phyloP scores from a whole-genome alignment of 2,329 filamentous ascomycete species.

The Trichoderma arundinaceum region DNA sequence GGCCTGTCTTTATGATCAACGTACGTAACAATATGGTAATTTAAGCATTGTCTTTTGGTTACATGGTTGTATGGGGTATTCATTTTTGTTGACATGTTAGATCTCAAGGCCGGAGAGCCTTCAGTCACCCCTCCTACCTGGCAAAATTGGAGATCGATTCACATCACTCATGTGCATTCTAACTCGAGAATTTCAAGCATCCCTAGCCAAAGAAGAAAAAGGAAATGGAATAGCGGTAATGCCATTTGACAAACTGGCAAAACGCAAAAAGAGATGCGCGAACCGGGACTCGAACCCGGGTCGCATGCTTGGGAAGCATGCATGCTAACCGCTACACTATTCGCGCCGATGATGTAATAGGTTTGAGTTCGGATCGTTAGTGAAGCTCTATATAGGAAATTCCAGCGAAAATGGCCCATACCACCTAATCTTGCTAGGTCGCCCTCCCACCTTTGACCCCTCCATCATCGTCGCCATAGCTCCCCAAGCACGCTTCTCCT shows the following conservation, averaged over 20 bases:
- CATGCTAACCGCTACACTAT: constrained; percentile 50
- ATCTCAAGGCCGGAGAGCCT: not conserved
- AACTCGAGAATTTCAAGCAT: not conserved
- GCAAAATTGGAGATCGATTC: not conserved
- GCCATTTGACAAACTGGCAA: not conserved
- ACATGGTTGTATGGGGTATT: not conserved
- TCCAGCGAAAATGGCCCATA: not conserved
- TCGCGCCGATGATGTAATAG: constrained; percentile 37
- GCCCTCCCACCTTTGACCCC: constrained; percentile 23
- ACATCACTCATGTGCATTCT: too few species aligned
- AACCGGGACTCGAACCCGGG: constrained; percentile 47
- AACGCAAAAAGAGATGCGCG: constrained; percentile 38
- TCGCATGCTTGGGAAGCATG: constrained; percentile 48
- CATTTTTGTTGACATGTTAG: not conserved
- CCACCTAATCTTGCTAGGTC: constrained; percentile 14
- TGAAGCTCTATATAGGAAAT: not conserved
- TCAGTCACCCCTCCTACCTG: not conserved
- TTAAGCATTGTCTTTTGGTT: constrained; percentile 7
- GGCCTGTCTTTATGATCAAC: constrained; percentile 26
- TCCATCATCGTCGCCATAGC: constrained; percentile 26
- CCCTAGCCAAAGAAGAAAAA: not conserved
- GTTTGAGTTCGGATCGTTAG: not conserved
- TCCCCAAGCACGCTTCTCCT: not conserved
- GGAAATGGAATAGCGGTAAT: not conserved
- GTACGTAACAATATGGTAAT: constrained; percentile 27